Evolutionary conservation across 768 basidiomycete species (phyloP), one percentile per base, ranked within the genome.

Genomic region (Mycena belliarum): DNA sequence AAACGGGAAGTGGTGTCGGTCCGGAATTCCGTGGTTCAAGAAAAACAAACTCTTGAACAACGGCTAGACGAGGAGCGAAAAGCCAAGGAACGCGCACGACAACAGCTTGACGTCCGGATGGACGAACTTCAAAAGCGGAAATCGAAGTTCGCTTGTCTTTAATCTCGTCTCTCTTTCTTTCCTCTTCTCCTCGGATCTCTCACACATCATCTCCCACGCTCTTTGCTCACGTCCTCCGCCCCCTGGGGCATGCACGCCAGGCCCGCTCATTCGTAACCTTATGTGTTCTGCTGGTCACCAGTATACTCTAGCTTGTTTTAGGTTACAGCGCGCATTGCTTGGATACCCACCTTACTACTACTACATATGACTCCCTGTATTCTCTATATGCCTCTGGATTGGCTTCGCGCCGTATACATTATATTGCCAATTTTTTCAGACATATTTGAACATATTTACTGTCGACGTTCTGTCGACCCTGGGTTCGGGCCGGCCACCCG

Each of bases 111-210:
- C 69, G 81, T 82, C 18, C 86, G 94, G 62, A 88, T 93, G 87
- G 91, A 93, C 54, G 94, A 95, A 67, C 76, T 93, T 40, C 80
- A 81, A 70, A 83, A 82, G 75, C 88, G 91, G 59, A 95, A 93
- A 78, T 93, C 91, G 61, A 96, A 95, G 76, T 96, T 93, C 73
- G 89, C 88, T 51, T 94, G 92, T 74, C 81, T 94, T 72, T 94
- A 79, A 82, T 60, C 47, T 49, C 24, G 49, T 59, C 47, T 60
- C 44, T 61, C 38, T 50, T 51, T 57, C 50, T 20, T 47, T 49
- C 49, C 52, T 55, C 29, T 49, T 49, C 49, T 47, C 54, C 55
- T 56, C 33, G 52, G 54, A 60, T 49, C 41, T 45, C 32, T 48
- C 50, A 25, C 42, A 50, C 56, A 57, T 55, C 43, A 62, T 60